phyloP scores from a whole-genome alignment of 1,284 basidiomycete genomes.

The Ceratobasidium sp. region DNA sequence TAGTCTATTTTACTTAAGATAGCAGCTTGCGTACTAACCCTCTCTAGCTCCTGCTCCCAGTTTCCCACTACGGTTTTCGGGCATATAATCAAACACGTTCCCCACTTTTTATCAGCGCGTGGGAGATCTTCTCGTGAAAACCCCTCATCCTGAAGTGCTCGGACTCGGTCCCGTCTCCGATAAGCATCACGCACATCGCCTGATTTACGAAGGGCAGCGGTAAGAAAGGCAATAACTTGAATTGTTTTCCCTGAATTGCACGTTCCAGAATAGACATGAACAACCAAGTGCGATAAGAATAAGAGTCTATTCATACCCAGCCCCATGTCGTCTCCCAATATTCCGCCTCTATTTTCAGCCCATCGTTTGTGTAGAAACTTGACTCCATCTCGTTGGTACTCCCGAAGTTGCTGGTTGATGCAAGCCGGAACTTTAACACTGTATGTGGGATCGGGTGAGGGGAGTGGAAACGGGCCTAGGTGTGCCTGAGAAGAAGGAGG shows the following conservation, averaged over 20 bases:
- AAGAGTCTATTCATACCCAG: constrained; percentile 61
- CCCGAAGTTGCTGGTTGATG: constrained; percentile 82
- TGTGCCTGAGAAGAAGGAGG: constrained; percentile 8
- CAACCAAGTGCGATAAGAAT: constrained; percentile 1
- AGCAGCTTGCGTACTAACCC: constrained; percentile 57
- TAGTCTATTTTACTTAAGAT: background rate
- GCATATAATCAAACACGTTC: constrained; percentile 83
- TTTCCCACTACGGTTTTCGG: constrained; percentile 81
- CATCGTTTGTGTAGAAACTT: constrained; percentile 78
- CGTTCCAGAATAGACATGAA: background rate
- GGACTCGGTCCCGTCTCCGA: constrained; percentile 70
- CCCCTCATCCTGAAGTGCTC: constrained; percentile 68
- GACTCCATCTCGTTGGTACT: constrained; percentile 86
- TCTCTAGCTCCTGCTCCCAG: constrained; percentile 83
- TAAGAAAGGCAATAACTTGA: constrained; percentile 87
- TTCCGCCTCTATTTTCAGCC: constrained; percentile 68
- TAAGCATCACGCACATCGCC: constrained; percentile 70
- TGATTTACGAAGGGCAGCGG: constrained; percentile 83
- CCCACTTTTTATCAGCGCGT: constrained; percentile 73
- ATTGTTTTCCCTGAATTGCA: constrained; percentile 75
- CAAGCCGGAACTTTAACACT: constrained; percentile 68
- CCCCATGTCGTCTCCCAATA: constrained; percentile 86
- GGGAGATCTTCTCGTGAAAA: constrained; percentile 66
- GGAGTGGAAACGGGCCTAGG: background rate
- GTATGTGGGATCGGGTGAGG: constrained; percentile 17